Conservation (phyloP, 225 moss, liverwort and hornwort genomes). For the Bryum argenteum region DNA sequence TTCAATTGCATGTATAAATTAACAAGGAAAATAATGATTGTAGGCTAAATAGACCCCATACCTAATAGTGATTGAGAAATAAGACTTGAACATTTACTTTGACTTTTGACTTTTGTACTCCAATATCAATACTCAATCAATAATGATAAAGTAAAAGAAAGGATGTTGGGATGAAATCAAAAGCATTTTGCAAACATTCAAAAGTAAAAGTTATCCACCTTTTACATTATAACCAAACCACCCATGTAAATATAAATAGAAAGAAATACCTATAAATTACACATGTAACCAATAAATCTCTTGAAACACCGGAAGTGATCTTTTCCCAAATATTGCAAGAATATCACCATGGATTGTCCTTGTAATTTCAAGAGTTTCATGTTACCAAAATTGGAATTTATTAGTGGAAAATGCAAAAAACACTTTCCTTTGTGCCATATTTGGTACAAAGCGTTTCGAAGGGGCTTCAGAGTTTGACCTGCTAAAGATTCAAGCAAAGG, state of each 20-base stretch:
- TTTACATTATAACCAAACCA: not conserved
- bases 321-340: not conserved
- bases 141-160: no score
- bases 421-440: not conserved
- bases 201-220: not conserved
- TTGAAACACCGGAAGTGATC: no score
- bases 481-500: no score
- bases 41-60: no score
- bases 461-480: not conserved
- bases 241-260: not conserved
- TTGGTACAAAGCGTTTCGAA: not conserved
- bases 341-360: not conserved
- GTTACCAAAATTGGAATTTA: not conserved
- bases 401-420: accelerated
- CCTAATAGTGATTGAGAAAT: no score
- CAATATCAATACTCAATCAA: no score
- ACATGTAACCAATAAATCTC: no score
- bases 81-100: no score
- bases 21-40: no score
- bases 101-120: no score
- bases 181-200: not conserved
- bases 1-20: no score
- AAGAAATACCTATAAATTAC: not conserved
- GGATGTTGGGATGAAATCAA: not conserved
- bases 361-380: not conserved